Conservation (phyloP, 148 eudicot genomes). For the Spergularia marina region DNA sequence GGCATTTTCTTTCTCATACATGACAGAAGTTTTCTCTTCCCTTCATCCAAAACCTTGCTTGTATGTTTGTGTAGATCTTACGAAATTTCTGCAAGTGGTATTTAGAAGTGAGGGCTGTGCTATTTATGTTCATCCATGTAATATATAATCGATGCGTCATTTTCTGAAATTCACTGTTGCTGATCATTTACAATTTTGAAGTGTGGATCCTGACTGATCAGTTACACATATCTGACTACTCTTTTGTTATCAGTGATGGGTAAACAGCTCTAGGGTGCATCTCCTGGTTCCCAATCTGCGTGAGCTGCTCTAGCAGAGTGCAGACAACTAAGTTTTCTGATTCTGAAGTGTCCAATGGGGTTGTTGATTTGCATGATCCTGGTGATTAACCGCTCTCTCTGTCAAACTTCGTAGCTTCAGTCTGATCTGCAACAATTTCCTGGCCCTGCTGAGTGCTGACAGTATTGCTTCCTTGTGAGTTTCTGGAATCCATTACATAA, state of each 20-base stretch:
- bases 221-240: not conserved
- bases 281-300: not conserved
- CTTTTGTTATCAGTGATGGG: conserved; percentile 23
- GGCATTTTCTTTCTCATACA: no score
- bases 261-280: conserved; percentile 1
- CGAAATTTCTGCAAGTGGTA: not conserved
- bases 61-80: not conserved
- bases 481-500: not conserved
- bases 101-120: not conserved
- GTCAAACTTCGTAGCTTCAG: not conserved
- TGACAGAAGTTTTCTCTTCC: not conserved
- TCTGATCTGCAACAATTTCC: not conserved
- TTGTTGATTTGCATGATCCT: not conserved
- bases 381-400: not conserved
- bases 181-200: not conserved
- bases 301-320: not conserved
- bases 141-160: not conserved
- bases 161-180: not conserved
- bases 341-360: not conserved
- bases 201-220: not conserved
- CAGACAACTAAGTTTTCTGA: not conserved
- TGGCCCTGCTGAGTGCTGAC: not conserved
- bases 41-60: not conserved
- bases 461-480: not conserved
- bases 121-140: not conserved